Percentiles rank a stretch among this genome's conserved stretches.
Conservation (phyloP, 768 basidiomycete genomes). For the Pisolithus marmoratus region DNA sequence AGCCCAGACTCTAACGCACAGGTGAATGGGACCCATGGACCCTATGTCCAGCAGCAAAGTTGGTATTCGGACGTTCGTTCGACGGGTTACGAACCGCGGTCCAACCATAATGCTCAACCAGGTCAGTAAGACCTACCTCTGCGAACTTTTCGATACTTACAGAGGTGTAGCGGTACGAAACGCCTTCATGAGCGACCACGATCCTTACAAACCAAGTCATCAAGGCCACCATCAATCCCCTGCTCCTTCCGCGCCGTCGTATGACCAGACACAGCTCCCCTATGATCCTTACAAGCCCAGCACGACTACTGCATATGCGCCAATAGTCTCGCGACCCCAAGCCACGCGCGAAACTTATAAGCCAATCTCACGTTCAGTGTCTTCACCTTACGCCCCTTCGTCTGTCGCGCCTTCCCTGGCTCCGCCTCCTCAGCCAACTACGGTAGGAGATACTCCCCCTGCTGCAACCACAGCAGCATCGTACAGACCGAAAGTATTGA, state of each 20-base stretch:
- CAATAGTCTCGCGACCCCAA: conserved; percentile 14
- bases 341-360: conserved; percentile 27
- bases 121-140: conserved; percentile 16
- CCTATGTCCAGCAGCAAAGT: conserved; percentile 26
- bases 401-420: conserved; percentile 9
- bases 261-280: conserved; percentile 4
- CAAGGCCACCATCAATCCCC: conserved; percentile 13
- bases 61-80: conserved; percentile 26
- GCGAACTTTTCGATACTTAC: conserved; percentile 1
- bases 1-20: conserved; percentile 15
- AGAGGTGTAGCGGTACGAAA: conserved; percentile 9
- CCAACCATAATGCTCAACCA: conserved; percentile 11
- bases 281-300: conserved; percentile 36
- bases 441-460: conserved; percentile 23
- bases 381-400: conserved; percentile 20
- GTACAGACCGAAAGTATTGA: conserved; percentile 58
- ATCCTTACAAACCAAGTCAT: conserved; percentile 20
- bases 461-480: conserved; percentile 38
- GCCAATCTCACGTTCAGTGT: conserved; percentile 16
- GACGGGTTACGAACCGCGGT: conserved; percentile 19
- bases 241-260: conserved; percentile 11
- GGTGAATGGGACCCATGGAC: conserved; percentile 7
- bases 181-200: conserved; percentile 13
- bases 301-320: conserved; percentile 17
- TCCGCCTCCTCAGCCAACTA: conserved; percentile 12